phyloP scores from a whole-genome alignment of 2,329 filamentous ascomycete genomes.

The Leptographium lundbergii region DNA sequence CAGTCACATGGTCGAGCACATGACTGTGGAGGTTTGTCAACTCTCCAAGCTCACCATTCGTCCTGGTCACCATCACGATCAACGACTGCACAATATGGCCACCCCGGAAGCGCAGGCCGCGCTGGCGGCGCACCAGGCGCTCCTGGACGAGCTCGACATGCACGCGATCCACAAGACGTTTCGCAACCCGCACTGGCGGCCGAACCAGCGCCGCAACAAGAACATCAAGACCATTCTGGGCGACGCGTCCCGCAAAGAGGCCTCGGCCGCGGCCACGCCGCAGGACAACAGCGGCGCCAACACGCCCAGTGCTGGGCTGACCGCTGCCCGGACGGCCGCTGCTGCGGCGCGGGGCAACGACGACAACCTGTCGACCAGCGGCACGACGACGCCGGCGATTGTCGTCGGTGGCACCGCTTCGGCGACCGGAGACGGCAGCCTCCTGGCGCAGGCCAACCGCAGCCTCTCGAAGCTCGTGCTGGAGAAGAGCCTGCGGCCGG shows the following conservation, averaged over 20 bases:
- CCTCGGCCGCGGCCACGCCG: constrained; percentile 69
- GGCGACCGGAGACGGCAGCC: constrained; percentile 17
- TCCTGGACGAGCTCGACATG: constrained; percentile 87
- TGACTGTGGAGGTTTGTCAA: neutral
- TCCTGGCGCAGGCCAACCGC: constrained; percentile 70
- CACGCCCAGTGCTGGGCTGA: constrained; percentile 36
- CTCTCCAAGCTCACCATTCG: neutral
- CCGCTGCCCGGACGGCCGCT: no score
- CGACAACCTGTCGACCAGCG: constrained; percentile 43
- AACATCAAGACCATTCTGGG: constrained; percentile 94
- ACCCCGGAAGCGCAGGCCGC: constrained; percentile 59
- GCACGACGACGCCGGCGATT: constrained; percentile 43
- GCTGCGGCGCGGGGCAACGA: constrained; percentile 18
- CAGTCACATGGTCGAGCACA: neutral
- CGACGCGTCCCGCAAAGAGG: constrained; percentile 78
- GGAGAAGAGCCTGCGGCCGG: constrained; percentile 58
- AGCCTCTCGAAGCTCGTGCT: constrained; percentile 79
- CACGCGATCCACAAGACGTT: constrained; percentile 77
- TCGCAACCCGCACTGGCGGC: constrained; percentile 81
- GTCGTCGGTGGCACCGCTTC: constrained; percentile 40
- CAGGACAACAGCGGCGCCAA: constrained; percentile 63
- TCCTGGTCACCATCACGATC: neutral
- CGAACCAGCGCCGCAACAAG: constrained; percentile 93
- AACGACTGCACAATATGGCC: constrained; percentile 9
- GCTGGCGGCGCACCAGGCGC: constrained; percentile 68